A percentile compares a stretch with the other conserved stretches of the same genome.
phyloP scores from a whole-genome alignment of 129 eudicot species.

The Artemisia argyi region DNA sequence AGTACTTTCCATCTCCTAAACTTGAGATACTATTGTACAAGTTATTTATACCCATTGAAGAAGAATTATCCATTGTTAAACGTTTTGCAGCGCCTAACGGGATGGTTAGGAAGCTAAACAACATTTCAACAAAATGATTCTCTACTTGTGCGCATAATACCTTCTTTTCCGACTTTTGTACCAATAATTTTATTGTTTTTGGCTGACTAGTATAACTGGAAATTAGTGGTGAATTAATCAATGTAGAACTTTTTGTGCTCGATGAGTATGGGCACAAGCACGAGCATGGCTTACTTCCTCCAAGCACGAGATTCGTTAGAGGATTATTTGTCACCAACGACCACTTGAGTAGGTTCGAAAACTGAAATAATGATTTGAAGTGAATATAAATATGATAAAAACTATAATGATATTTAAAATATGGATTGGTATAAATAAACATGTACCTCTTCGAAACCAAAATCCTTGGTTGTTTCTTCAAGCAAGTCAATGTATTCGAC shows the following conservation, averaged over 20 bases:
- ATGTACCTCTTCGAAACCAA: slow-evolving; percentile 35
- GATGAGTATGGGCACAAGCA: neutral
- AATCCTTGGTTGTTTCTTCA: slow-evolving; percentile 10
- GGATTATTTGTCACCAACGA: slow-evolving; percentile 33
- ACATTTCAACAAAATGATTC: slow-evolving; percentile 44
- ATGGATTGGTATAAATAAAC: neutral
- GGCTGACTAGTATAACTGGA: neutral
- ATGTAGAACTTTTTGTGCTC: slow-evolving; percentile 2
- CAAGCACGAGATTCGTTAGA: slow-evolving; percentile 31
- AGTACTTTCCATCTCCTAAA: slow-evolving; percentile 30
- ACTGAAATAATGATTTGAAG: slow-evolving; percentile 22
- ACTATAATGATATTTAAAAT: no score
- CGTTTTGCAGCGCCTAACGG: slow-evolving; percentile 35
- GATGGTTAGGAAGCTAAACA: slow-evolving; percentile 40
- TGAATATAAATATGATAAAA: no score
- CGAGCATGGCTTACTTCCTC: slow-evolving; percentile 14
- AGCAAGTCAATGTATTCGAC: slow-evolving; percentile 31
- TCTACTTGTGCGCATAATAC: slow-evolving; percentile 40
- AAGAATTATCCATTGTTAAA: slow-evolving; percentile 10
- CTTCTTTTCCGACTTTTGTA: slow-evolving; percentile 41
- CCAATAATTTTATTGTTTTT: slow-evolving; percentile 26
- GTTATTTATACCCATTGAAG: slow-evolving; percentile 29
- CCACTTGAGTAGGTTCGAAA: slow-evolving; percentile 31
- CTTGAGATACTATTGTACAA: slow-evolving; percentile 34
- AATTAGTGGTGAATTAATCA: neutral